phyloP scores from a whole-genome alignment of 768 basidiomycete genomes.

The Tricholoma furcatifolium region DNA sequence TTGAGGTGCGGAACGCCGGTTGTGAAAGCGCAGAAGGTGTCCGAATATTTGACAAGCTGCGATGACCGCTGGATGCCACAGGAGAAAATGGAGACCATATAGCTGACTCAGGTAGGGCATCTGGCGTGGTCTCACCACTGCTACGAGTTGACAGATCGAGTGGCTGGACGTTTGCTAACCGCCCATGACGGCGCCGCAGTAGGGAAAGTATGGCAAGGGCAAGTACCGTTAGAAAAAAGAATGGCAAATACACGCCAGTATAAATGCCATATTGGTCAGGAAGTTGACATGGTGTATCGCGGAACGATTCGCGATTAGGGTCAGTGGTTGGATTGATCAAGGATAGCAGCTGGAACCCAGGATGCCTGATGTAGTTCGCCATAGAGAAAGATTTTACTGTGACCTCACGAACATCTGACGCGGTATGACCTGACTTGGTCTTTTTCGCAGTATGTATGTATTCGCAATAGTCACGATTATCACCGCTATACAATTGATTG shows the following conservation, averaged over 20 bases:
- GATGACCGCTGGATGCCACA: conserved; percentile 37
- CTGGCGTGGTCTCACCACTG: conserved; percentile 22
- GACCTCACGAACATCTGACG: conserved; percentile 59
- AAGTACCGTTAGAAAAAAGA: conserved; percentile 38
- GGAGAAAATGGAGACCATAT: conserved; percentile 44
- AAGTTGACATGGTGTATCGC: conserved; percentile 73
- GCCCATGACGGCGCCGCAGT: conserved; percentile 37
- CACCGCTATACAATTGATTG: conserved; percentile 49
- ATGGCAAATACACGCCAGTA: conserved; percentile 61
- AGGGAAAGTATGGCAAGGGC: conserved; percentile 48
- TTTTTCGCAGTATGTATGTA: conserved; percentile 46
- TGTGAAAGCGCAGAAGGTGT: conserved; percentile 32
- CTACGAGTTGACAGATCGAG: conserved; percentile 30
- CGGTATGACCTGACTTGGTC: conserved; percentile 17
- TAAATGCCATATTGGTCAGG: conserved; percentile 70
- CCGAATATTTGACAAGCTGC: conserved; percentile 35
- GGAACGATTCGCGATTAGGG: conserved; percentile 40
- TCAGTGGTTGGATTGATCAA: conserved; percentile 38
- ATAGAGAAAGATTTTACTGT: conserved; percentile 88
- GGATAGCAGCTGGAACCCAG: conserved; percentile 87
- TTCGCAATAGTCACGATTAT: conserved; percentile 93
- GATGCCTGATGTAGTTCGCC: conserved; percentile 64
- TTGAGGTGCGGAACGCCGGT: conserved; percentile 41
- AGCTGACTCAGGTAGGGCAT: conserved; percentile 32
- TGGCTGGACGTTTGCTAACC: conserved; percentile 24